A percentile compares a stretch with the other conserved stretches of the same genome.
Evolutionary conservation across 2,329 filamentous ascomycete genomes (phyloP).

Genomic region (Aspergillus proliferans): DNA sequence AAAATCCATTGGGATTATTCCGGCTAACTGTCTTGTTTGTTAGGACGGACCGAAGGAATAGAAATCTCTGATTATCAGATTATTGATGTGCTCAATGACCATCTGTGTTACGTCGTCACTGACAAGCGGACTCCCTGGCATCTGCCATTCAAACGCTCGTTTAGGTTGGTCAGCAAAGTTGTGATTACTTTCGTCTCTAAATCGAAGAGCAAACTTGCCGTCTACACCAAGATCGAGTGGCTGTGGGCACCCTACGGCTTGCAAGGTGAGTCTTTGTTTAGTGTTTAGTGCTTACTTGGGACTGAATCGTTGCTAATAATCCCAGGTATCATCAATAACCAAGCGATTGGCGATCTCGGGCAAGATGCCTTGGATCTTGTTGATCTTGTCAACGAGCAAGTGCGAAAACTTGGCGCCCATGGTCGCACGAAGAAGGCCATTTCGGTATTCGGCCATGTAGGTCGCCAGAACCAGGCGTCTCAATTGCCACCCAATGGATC

Average conservation of each 20-base stretch:
- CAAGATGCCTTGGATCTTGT: conserved; percentile 44
- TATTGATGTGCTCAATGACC: conserved; percentile 76
- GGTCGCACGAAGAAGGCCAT: conserved; percentile 45
- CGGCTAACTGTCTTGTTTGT: conserved; percentile 8
- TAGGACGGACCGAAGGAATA: conserved; percentile 47
- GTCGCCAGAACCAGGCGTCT: conserved; percentile 36
- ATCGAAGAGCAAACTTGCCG: conserved; percentile 81
- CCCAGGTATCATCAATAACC: conserved; percentile 49
- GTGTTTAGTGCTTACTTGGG: neutral
- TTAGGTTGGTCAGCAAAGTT: conserved; percentile 80
- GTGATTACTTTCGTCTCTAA: conserved; percentile 92
- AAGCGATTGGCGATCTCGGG: conserved; percentile 64
- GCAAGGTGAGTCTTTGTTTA: conserved; percentile 29
- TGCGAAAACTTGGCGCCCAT: conserved; percentile 40
- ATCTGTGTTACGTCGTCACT: conserved; percentile 63
- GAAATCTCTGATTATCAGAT: conserved; percentile 75
- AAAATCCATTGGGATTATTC: neutral
- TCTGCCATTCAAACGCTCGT: conserved; percentile 70
- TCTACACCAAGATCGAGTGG: conserved; percentile 89
- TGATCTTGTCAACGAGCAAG: conserved; percentile 47
- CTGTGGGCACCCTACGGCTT: conserved; percentile 54
- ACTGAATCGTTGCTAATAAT: conserved; percentile 5
- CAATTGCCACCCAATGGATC: conserved; percentile 31
- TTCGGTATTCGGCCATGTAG: conserved; percentile 44
- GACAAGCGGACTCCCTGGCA: conserved; percentile 69